Evolutionary conservation across 2,329 filamentous ascomycete genomes (phyloP).

Genomic region (Aspergillus flavus): DNA sequence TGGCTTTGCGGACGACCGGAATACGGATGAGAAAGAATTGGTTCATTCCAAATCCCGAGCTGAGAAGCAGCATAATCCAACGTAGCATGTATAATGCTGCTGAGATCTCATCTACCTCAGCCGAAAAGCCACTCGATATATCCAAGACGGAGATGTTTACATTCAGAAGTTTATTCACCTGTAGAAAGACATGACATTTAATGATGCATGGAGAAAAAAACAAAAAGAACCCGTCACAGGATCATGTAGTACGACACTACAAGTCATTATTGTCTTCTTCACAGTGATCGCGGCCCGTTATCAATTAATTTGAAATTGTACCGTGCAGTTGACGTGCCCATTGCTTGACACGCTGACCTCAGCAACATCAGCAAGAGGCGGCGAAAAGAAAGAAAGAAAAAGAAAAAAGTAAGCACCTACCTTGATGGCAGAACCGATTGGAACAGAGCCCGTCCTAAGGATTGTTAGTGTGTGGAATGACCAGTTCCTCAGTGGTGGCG

Average conservation of each 20-base stretch:
- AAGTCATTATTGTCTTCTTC: too few species aligned
- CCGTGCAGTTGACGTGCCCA: background rate
- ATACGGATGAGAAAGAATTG: background rate
- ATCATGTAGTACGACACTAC: background rate
- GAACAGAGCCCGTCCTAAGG: background rate
- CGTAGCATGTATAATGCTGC: background rate
- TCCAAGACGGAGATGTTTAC: background rate
- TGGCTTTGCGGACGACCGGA: conserved; percentile 1
- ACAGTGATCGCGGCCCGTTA: background rate
- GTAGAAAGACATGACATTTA: background rate
- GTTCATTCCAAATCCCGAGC: background rate
- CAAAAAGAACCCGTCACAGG: background rate
- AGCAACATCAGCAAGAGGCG: background rate
- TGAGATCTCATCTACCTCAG: background rate
- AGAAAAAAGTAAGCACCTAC: background rate
- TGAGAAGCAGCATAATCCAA: background rate
- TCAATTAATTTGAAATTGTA: background rate
- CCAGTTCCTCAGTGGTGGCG: background rate
- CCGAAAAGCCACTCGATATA: background rate
- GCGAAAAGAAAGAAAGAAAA: background rate
- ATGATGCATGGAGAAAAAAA: too few species aligned
- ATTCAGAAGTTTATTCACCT: background rate
- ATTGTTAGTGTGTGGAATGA: background rate
- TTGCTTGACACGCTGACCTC: background rate
- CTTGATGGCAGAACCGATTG: background rate